Percentiles rank a stretch among this genome's conserved stretches.
These are phyloP conservation scores for Teratosphaeria pseudoeucalypti DNA, from an alignment of 2,329 filamentous ascomycete species.

Conservation along the genomic window DNA sequence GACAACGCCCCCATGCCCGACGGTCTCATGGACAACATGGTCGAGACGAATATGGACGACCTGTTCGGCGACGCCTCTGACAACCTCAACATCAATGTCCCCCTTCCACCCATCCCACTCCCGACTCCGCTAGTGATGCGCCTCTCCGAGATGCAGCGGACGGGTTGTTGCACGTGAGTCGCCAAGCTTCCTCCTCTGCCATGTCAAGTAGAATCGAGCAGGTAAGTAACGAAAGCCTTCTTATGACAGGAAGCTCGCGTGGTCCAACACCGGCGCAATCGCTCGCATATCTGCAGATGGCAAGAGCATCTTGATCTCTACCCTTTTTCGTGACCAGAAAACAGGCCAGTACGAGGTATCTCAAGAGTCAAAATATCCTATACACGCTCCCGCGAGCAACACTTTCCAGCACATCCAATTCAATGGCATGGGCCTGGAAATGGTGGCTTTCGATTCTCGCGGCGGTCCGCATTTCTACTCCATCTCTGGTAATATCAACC, in stretches of 20 bases:
- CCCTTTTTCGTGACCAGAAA: conserved; percentile 57
- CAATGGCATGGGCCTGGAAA: conserved; percentile 65
- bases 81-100: conserved; percentile 45
- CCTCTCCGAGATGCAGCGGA: conserved; percentile 63
- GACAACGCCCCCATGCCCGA: not conserved
- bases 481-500: conserved; percentile 63
- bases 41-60: conserved; percentile 48
- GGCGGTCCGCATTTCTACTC: conserved; percentile 68
- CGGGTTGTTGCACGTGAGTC: conserved; percentile 73
- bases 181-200: not conserved
- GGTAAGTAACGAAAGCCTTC: conserved; percentile 4
- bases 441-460: conserved; percentile 71
- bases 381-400: conserved; percentile 51
- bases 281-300: conserved; percentile 69
- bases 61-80: conserved; percentile 59
- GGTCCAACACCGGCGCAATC: conserved; percentile 81
- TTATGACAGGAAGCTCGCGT: conserved; percentile 58
- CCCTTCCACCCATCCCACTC: conserved; percentile 40
- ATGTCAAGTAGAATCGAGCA: not conserved
- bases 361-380: conserved; percentile 56
- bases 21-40: conserved; percentile 5
- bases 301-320: conserved; percentile 58
- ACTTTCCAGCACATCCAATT: conserved; percentile 73
- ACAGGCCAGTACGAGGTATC: conserved; percentile 68
- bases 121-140: conserved; percentile 56